Evolutionary conservation across 805 yeast species (phyloP).

Genomic region (Grigorovia jiainica): DNA sequence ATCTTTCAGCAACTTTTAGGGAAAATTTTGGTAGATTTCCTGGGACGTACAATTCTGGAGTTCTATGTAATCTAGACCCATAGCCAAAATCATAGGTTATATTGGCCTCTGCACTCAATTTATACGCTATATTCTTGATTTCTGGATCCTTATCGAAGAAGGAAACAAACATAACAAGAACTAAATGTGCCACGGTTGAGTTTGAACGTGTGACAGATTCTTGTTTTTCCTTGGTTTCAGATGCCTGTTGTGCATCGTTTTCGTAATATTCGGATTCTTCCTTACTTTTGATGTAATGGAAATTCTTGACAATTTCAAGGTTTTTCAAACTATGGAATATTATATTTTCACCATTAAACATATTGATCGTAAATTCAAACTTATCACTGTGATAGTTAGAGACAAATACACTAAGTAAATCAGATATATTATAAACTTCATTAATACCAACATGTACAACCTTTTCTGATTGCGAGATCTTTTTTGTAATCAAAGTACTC

Average conservation of each 20-base stretch:
- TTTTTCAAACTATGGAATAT: conserved; percentile 41
- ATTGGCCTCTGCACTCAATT: conserved; percentile 53
- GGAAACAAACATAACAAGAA: conserved; percentile 60
- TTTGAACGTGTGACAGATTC: conserved; percentile 17
- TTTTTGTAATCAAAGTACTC: conserved; percentile 35
- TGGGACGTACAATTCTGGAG: conserved; percentile 59
- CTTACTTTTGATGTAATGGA: conserved; percentile 57
- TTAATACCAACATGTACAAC: conserved; percentile 31
- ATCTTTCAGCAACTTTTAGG: conserved; percentile 42
- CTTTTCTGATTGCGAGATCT: conserved; percentile 26
- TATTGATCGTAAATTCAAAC: conserved; percentile 40
- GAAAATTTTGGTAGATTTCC: conserved; percentile 55
- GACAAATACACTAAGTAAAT: conserved; percentile 33
- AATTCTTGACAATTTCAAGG: conserved; percentile 58
- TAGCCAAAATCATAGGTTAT: conserved; percentile 48
- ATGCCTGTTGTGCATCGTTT: conserved; percentile 3
- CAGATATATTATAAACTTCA: conserved; percentile 36
- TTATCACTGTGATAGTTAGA: conserved; percentile 38
- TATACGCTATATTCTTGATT: conserved; percentile 55
- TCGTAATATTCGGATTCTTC: conserved; percentile 30
- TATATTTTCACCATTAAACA: conserved; percentile 29
- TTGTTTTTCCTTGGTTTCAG: not conserved
- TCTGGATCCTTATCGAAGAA: conserved; percentile 49
- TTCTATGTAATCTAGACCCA: conserved; percentile 45
- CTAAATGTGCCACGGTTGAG: conserved; percentile 48